Percentiles rank a stretch among this genome's conserved stretches.
Conservation (phyloP, 768 basidiomycete species). For the Rhizopogon salebrosus region DNA sequence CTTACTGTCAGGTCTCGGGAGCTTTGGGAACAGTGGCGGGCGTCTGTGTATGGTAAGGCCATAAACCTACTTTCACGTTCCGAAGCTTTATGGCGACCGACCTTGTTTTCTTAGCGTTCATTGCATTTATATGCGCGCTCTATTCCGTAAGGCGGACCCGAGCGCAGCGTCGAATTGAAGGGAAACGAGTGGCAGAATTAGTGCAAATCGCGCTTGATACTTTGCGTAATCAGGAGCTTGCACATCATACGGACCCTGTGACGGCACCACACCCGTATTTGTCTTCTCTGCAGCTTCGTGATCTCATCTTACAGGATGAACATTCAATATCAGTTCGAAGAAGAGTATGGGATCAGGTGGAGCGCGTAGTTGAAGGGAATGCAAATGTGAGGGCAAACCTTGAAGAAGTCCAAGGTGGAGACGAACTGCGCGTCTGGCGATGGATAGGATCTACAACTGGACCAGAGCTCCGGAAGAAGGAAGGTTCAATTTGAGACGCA, state of each 20-base stretch:
- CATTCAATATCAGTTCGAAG: constrained; percentile 64
- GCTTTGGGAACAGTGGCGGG: constrained; percentile 64
- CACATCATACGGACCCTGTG: constrained; percentile 78
- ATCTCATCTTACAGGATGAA: constrained; percentile 77
- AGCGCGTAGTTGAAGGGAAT: constrained; percentile 83
- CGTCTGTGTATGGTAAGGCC: constrained; percentile 53
- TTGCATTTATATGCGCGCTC: constrained; percentile 10
- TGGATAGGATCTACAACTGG: constrained; percentile 67
- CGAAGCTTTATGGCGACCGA: constrained; percentile 15
- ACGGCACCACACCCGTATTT: constrained; percentile 70
- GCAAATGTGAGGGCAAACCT: constrained; percentile 83
- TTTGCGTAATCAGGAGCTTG: constrained; percentile 77
- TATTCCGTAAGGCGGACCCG: constrained; percentile 27
- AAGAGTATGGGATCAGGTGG: constrained; percentile 78
- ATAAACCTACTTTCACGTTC: constrained; percentile 5
- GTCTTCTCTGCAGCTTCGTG: constrained; percentile 83
- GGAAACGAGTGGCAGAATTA: constrained; percentile 61
- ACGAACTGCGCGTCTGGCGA: constrained; percentile 86
- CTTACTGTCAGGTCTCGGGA: constrained; percentile 62
- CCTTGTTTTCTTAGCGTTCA: constrained; percentile 22
- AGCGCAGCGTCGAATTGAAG: constrained; percentile 51
- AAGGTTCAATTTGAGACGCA: constrained; percentile 23
- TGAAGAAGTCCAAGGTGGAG: constrained; percentile 79
- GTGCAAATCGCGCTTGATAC: constrained; percentile 78
- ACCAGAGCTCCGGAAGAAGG: constrained; percentile 30